Conservation (phyloP, 176 grass and related monocot species). For the Cenchrus americanus region DNA sequence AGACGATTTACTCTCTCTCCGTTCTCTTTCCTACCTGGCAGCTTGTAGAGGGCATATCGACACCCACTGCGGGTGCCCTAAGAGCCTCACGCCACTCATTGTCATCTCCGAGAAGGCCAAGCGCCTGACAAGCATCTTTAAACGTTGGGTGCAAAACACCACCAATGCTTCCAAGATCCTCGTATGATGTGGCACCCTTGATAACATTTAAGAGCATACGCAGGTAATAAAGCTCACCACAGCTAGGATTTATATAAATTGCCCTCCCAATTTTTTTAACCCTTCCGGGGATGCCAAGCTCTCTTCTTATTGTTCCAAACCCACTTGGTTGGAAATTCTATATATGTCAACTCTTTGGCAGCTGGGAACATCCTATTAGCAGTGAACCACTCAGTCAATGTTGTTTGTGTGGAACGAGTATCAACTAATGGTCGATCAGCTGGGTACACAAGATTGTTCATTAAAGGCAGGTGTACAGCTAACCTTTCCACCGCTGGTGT, state of each 20-base stretch:
- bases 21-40: too few relatives aligned
- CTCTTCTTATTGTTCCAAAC: not conserved
- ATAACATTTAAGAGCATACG: constrained; percentile 27
- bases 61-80: too few relatives aligned
- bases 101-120: constrained; percentile 37
- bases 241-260: constrained; percentile 29
- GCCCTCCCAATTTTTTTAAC: constrained; percentile 10
- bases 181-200: constrained; percentile 3
- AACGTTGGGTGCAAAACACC: constrained; percentile 9
- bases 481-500: constrained; percentile 28
- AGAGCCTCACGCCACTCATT: constrained; percentile 38
- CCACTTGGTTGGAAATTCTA: constrained; percentile 30
- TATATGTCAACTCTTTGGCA: constrained; percentile 10
- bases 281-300: not conserved
- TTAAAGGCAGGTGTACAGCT: constrained; percentile 8
- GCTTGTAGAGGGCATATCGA: too few relatives aligned
- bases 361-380: not conserved
- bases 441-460: constrained; percentile 7
- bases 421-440: not conserved
- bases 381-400: constrained; percentile 27
- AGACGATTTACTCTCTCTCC: too few relatives aligned
- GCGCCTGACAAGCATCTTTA: constrained; percentile 26
- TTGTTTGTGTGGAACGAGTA: not conserved
- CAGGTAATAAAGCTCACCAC: constrained; percentile 35
- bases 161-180: constrained; percentile 8